A percentile compares a stretch with the other conserved stretches of the same genome.
phyloP scores from a whole-genome alignment of 345 rosid species.

The Arabidopsis thaliana region DNA sequence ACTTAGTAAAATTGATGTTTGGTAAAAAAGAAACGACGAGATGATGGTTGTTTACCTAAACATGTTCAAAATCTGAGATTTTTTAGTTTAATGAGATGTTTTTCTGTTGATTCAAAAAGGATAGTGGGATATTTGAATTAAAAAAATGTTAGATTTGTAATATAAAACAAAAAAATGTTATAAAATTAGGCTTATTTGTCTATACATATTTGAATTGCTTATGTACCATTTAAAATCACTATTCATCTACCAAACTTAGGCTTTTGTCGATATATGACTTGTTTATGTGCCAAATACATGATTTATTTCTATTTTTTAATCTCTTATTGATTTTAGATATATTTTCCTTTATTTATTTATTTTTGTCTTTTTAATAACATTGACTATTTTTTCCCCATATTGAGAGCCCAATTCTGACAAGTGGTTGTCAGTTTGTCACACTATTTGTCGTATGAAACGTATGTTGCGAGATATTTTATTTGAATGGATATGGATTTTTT shows the following conservation, averaged over 20 bases:
- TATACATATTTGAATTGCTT: neutral
- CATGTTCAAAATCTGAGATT: neutral
- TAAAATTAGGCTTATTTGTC: neutral
- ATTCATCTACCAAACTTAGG: neutral
- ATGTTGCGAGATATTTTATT: conserved; percentile 6
- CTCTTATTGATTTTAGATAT: neutral
- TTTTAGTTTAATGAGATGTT: neutral
- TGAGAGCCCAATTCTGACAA: neutral
- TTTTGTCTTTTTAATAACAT: neutral
- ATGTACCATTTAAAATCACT: neutral
- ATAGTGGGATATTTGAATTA: neutral
- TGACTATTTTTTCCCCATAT: neutral
- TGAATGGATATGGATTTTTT: neutral
- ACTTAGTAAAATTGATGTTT: too few relatives aligned
- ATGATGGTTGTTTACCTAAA: neutral
- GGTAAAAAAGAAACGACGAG: too few relatives aligned
- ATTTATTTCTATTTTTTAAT: neutral
- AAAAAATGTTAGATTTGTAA: neutral
- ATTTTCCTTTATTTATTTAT: too few relatives aligned
- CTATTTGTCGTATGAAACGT: neutral
- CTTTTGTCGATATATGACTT: too few relatives aligned
- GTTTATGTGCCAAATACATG: too few relatives aligned
- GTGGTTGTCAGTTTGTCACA: conserved; percentile 5
- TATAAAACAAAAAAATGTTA: neutral
- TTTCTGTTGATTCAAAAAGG: neutral